Evolutionary conservation across 192 early-diverging fungal genomes (phyloP).

Genomic region (Podila verticillata): DNA sequence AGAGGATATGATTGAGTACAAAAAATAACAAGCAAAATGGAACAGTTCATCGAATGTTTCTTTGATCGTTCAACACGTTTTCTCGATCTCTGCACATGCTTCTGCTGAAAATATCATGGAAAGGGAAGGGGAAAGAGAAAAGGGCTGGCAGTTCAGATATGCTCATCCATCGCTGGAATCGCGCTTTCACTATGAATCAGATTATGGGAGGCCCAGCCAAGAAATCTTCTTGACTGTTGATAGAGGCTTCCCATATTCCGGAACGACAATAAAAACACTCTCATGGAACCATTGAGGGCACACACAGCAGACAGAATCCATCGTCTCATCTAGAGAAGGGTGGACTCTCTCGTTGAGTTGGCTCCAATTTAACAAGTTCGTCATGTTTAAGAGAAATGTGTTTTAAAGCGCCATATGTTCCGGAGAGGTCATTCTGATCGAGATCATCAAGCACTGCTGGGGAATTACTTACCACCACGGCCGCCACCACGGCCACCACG

Average conservation of each 20-base stretch:
- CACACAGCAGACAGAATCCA: background rate
- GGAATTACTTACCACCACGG: conserved; percentile 54
- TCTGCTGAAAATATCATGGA: background rate
- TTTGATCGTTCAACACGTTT: background rate
- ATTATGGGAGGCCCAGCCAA: conserved; percentile 17
- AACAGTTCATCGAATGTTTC: too few species aligned
- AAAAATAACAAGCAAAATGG: too few species aligned
- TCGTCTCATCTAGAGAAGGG: too few species aligned
- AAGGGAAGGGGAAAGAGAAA: background rate
- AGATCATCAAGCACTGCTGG: conserved; percentile 21
- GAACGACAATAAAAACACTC: conserved; percentile 3
- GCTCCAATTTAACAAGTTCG: background rate
- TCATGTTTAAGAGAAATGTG: background rate
- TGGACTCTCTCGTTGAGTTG: too few species aligned
- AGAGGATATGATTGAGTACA: background rate
- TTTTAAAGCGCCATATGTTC: conserved; percentile 22
- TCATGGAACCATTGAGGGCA: background rate
- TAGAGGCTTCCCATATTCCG: conserved; percentile 5
- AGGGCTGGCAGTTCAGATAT: conserved; percentile 7
- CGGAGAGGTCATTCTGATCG: conserved; percentile 16
- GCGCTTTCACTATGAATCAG: conserved; percentile 50
- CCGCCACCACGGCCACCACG: conserved; percentile 64
- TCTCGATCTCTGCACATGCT: background rate
- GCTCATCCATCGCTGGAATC: conserved; percentile 26
- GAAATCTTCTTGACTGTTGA: background rate